phyloP scores from a whole-genome alignment of 2,329 filamentous ascomycete species.

The Aspergillus chevalieri region DNA sequence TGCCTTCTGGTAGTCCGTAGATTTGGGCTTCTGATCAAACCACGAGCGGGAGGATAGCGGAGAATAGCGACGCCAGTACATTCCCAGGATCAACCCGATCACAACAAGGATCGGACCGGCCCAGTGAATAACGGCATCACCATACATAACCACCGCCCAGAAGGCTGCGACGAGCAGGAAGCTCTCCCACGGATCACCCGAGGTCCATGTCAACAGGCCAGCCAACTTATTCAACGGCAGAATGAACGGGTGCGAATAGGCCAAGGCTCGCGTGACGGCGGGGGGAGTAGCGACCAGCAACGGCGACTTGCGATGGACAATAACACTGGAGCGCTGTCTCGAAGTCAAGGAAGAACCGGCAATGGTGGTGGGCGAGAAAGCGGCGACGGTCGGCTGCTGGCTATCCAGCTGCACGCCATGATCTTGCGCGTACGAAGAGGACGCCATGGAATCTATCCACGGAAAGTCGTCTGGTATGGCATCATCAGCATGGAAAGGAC shows the following conservation, averaged over 20 bases:
- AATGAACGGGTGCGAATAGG: conserved; percentile 92
- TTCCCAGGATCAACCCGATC: conserved; percentile 71
- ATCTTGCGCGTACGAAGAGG: conserved; percentile 34
- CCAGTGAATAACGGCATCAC: conserved; percentile 71
- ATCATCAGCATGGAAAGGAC: conserved; percentile 17
- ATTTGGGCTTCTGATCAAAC: conserved; percentile 53
- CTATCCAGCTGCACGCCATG: conserved; percentile 33
- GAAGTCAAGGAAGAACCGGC: conserved; percentile 61
- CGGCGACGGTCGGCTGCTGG: conserved; percentile 69
- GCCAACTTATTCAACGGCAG: conserved; percentile 79
- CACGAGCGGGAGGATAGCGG: conserved; percentile 81
- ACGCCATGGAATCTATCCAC: conserved; percentile 51
- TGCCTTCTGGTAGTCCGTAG: conserved; percentile 43
- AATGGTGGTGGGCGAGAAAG: conserved; percentile 80
- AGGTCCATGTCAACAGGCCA: conserved; percentile 89
- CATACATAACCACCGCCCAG: conserved; percentile 82
- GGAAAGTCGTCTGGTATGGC: conserved; percentile 38
- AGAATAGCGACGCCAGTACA: conserved; percentile 87
- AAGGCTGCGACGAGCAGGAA: conserved; percentile 80
- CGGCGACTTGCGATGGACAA: conserved; percentile 95
- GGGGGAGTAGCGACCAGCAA: conserved; percentile 88
- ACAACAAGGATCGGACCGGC: conserved; percentile 81
- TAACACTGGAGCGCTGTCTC: conserved; percentile 79
- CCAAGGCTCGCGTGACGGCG: conserved; percentile 85
- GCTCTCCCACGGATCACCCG: conserved; percentile 91